Evolutionary conservation across 768 basidiomycete species (phyloP).

Genomic region (Termitomyces sp.): DNA sequence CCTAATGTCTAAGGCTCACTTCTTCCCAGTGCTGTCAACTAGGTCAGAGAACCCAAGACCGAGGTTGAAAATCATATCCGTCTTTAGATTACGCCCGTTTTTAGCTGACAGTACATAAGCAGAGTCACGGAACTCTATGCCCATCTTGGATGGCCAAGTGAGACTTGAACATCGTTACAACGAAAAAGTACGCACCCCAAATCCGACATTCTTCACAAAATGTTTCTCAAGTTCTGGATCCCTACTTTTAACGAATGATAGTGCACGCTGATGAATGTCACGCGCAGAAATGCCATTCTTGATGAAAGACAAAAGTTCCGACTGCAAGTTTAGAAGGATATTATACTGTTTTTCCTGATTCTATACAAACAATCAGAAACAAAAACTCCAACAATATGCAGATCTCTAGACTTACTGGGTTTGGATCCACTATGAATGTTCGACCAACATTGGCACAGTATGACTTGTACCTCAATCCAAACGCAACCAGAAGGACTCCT

Average conservation of each 20-base stretch:
- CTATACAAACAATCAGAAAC: conserved; percentile 38
- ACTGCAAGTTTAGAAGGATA: conserved; percentile 74
- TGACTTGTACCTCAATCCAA: conserved; percentile 89
- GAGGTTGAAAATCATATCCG: conserved; percentile 86
- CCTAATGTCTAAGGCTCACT: conserved; percentile 43
- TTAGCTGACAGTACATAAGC: conserved; percentile 81
- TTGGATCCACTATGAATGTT: conserved; percentile 94
- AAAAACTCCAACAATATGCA: background rate
- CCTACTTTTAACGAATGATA: conserved; percentile 70
- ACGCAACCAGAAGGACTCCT: conserved; percentile 83
- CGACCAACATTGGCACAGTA: conserved; percentile 93
- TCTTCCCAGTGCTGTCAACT: conserved; percentile 71
- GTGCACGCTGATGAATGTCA: conserved; percentile 80
- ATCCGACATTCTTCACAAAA: conserved; percentile 89
- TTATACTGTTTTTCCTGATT: conserved; percentile 90
- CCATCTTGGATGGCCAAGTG: conserved; percentile 56
- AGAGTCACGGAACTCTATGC: conserved; percentile 92
- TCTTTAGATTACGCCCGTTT: conserved; percentile 65
- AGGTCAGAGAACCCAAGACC: conserved; percentile 85
- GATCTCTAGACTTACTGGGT: conserved; percentile 51
- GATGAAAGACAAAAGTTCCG: conserved; percentile 70
- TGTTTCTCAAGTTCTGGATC: conserved; percentile 79
- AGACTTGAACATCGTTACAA: conserved; percentile 3
- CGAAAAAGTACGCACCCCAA: conserved; percentile 57
- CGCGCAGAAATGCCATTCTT: conserved; percentile 75